Percentiles rank a stretch among this genome's conserved stretches.
phyloP scores from a whole-genome alignment of 768 basidiomycete species.

The Lactifluus hygrophoroides region DNA sequence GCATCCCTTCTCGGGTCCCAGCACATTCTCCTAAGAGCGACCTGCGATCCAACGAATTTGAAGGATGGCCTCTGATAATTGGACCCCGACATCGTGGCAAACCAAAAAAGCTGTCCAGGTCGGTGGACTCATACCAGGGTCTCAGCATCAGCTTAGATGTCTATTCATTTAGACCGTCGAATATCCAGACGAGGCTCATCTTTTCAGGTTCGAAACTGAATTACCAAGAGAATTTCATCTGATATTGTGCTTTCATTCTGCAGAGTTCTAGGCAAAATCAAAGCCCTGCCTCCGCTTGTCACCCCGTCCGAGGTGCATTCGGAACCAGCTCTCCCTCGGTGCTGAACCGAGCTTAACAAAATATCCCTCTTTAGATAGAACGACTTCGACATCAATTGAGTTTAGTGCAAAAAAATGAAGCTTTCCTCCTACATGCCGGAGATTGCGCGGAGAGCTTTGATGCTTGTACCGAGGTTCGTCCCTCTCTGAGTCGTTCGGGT shows the following conservation, averaged over 20 bases:
- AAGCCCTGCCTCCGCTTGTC: conserved; percentile 79
- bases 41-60: neutral
- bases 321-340: neutral
- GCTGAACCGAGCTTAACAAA: neutral
- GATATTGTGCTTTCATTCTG: neutral
- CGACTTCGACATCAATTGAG: conserved; percentile 71
- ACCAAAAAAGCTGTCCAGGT: conserved; percentile 67
- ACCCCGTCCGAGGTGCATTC: conserved; percentile 77
- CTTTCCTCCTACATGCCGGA: conserved; percentile 93
- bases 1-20: too few species aligned
- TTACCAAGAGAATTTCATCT: neutral
- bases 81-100: conserved; percentile 79
- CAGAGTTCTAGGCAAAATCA: conserved; percentile 75
- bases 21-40: too few species aligned
- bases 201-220: conserved; percentile 19
- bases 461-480: conserved; percentile 73
- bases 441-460: conserved; percentile 97
- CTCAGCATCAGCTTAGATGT: neutral
- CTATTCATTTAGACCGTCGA: conserved; percentile 27
- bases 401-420: conserved; percentile 77
- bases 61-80: conserved; percentile 25
- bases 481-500: neutral
- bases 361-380: conserved; percentile 48
- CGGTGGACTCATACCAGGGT: neutral
- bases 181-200: conserved; percentile 32